Conservation (phyloP, 2,329 filamentous ascomycete species). For the Leptographium procerum region DNA sequence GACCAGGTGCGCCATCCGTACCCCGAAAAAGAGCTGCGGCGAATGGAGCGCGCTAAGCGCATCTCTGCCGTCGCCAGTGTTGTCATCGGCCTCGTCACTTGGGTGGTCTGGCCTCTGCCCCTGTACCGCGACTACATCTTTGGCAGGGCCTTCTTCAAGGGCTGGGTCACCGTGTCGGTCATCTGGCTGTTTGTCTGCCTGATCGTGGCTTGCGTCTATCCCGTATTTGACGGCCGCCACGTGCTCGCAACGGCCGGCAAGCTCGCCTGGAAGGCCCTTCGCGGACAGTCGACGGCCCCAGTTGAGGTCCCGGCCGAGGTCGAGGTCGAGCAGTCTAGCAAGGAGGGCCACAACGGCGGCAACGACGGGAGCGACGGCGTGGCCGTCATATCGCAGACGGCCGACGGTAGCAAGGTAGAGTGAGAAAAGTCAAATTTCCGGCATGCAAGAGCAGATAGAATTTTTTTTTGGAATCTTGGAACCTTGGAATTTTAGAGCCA, state of each 20-base stretch:
- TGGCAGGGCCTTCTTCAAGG: neutral
- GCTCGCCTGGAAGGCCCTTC: neutral
- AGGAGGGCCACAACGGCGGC: no score
- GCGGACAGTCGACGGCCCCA: neutral
- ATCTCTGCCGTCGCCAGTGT: neutral
- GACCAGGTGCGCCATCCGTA: slow-evolving; percentile 2
- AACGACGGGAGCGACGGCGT: no score
- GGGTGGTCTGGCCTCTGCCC: slow-evolving; percentile 1
- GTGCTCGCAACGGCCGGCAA: neutral
- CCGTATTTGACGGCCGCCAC: neutral
- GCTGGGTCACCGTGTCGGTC: neutral
- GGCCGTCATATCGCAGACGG: no score
- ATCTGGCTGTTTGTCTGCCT: neutral
- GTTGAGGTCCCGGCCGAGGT: no score
- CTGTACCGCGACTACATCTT: slow-evolving; percentile 1
- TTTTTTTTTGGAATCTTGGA: no score
- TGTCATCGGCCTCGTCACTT: neutral
- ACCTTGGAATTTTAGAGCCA: no score
- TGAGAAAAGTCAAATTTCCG: no score
- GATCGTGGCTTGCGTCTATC: neutral
- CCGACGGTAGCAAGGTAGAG: no score
- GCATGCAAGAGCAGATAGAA: no score
- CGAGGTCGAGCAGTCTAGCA: no score
- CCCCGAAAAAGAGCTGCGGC: neutral
- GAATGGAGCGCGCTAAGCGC: neutral